phyloP scores from a whole-genome alignment of 1,139 yeast genomes.

The Magnusiomyces sp. region DNA sequence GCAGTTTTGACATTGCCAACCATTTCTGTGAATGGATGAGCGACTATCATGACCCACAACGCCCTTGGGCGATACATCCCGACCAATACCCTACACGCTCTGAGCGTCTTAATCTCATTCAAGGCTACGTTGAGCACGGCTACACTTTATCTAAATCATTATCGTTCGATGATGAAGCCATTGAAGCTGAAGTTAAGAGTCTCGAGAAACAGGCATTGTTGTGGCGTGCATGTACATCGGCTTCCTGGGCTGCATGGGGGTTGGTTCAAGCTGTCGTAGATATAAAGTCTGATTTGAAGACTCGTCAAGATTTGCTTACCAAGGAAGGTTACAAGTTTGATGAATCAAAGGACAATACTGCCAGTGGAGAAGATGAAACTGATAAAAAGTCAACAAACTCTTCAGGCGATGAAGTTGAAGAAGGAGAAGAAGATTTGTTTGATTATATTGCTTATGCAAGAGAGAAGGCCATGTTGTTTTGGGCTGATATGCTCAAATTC shows the following conservation, averaged over 20 bases:
- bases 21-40: conserved; percentile 61
- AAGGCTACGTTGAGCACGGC: conserved; percentile 54
- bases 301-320: conserved; percentile 22
- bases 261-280: conserved; percentile 50
- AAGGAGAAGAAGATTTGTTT: conserved; percentile 57
- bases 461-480: conserved; percentile 62
- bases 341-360: conserved; percentile 18
- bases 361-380: conserved; percentile 19
- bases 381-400: conserved; percentile 18
- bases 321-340: conserved; percentile 27
- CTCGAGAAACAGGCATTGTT: conserved; percentile 55
- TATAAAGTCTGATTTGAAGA: conserved; percentile 19
- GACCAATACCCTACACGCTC: conserved; percentile 55
- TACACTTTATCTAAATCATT: conserved; percentile 13
- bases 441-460: conserved; percentile 69
- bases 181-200: conserved; percentile 48
- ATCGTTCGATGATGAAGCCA: conserved; percentile 28
- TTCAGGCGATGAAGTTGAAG: conserved; percentile 26
- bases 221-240: conserved; percentile 78
- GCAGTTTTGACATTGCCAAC: conserved; percentile 84
- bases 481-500: conserved; percentile 66
- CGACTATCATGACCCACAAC: conserved; percentile 65
- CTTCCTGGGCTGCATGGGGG: conserved; percentile 91
- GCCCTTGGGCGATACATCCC: conserved; percentile 50
- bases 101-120: conserved; percentile 62